phyloP scores from a whole-genome alignment of 805 yeast genomes.

The Metschnikowia santaceciliae region DNA sequence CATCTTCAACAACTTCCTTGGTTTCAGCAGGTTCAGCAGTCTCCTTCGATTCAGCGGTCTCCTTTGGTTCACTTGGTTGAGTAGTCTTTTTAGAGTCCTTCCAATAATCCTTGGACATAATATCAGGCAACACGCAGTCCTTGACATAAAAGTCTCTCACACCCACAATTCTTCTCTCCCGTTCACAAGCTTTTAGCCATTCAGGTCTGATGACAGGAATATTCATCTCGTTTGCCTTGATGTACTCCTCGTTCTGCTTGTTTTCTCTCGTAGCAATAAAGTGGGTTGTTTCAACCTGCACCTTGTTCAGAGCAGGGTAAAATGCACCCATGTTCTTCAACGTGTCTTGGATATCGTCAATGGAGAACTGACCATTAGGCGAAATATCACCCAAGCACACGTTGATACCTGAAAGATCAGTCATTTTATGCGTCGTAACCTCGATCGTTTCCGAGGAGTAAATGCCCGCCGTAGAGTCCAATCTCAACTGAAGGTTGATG shows the following conservation, averaged over 20 bases:
- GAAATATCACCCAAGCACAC: constrained; percentile 83
- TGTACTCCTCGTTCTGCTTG: constrained; percentile 63
- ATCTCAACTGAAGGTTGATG: constrained; percentile 72
- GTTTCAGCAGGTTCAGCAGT: neutral
- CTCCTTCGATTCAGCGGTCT: neutral
- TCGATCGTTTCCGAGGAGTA: constrained; percentile 63
- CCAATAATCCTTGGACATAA: constrained; percentile 42
- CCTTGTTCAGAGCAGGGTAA: constrained; percentile 63
- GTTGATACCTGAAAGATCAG: constrained; percentile 88
- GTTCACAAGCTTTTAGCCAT: constrained; percentile 92
- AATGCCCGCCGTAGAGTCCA: constrained; percentile 89
- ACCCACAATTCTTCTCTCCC: constrained; percentile 85
- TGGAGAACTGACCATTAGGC: constrained; percentile 42
- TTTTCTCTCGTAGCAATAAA: constrained; percentile 66
- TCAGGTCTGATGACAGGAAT: constrained; percentile 95
- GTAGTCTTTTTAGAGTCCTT: neutral
- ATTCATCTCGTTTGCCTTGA: constrained; percentile 77
- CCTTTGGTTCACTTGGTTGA: neutral
- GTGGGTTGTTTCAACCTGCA: constrained; percentile 90
- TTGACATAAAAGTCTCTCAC: constrained; percentile 81
- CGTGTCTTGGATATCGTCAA: constrained; percentile 56
- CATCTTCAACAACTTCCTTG: neutral
- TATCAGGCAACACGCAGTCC: constrained; percentile 44
- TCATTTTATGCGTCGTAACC: constrained; percentile 90
- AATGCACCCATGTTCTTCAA: constrained; percentile 74